Percentiles rank a stretch among this genome's conserved stretches.
phyloP scores from a whole-genome alignment of 306 rosid species.

The Acacia crassicarpa region DNA sequence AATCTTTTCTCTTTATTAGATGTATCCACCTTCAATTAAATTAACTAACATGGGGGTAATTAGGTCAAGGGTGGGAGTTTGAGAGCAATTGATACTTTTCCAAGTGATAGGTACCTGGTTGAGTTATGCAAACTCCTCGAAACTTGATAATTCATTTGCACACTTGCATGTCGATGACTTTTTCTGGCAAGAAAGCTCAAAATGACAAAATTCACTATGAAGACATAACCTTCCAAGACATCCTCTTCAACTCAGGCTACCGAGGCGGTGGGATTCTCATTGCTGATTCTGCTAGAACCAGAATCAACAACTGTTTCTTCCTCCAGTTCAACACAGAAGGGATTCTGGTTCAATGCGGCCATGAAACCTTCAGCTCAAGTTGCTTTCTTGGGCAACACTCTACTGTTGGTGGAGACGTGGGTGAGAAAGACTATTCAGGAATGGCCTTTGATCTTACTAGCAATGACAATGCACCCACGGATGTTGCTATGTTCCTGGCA shows the following conservation, averaged over 20 bases:
- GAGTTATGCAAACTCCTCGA: slow-evolving; percentile 48
- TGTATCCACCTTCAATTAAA: too few relatives aligned
- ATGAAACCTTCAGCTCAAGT: too few relatives aligned
- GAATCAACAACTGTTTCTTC: too few relatives aligned
- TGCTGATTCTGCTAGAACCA: too few relatives aligned
- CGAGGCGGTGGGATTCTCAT: not conserved
- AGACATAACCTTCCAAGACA: slow-evolving; percentile 53
- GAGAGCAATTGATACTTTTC: slow-evolving; percentile 34
- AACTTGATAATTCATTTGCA: not conserved
- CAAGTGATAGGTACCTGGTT: slow-evolving; percentile 49
- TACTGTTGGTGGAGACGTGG: slow-evolving; percentile 33
- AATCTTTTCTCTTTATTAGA: too few relatives aligned
- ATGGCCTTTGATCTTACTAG: not conserved
- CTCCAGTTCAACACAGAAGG: too few relatives aligned
- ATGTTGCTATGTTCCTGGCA: too few relatives aligned
- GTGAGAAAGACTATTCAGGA: slow-evolving; percentile 47
- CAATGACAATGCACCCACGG: too few relatives aligned
- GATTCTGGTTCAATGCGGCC: too few relatives aligned
- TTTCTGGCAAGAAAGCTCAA: slow-evolving; percentile 24
- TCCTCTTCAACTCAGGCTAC: too few relatives aligned
- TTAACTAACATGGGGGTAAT: not conserved
- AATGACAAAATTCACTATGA: slow-evolving; percentile 50
- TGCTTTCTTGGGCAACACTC: too few relatives aligned
- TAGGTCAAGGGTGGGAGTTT: slow-evolving; percentile 66
- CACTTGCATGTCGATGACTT: not conserved